A percentile compares a stretch with the other conserved stretches of the same genome.
Evolutionary conservation across 352 stramenopile species (phyloP).

Genomic region (Pythium aphanidermatum): DNA sequence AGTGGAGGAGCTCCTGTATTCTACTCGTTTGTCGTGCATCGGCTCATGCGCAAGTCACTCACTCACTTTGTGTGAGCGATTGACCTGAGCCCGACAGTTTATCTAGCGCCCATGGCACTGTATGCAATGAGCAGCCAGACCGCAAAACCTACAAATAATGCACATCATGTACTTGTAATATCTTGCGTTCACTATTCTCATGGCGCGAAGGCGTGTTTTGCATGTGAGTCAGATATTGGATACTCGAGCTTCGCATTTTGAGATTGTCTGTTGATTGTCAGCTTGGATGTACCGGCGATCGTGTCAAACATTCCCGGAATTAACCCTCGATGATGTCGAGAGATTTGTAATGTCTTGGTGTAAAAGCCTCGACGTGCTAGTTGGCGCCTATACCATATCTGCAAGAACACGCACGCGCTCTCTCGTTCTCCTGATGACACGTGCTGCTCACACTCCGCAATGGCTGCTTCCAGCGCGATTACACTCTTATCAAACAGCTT

Average conservation of each 20-base stretch:
- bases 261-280: slow-evolving; percentile 22
- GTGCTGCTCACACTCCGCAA: slow-evolving; percentile 28
- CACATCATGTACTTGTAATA: slow-evolving; percentile 11
- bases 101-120: no score
- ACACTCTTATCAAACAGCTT: slow-evolving; percentile 27
- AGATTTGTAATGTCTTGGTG: slow-evolving; percentile 34
- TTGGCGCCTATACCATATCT: slow-evolving; percentile 35
- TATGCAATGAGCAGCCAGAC: no score
- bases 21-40: no score
- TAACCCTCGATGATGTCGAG: slow-evolving; percentile 39
- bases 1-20: slow-evolving; percentile 4
- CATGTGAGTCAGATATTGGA: slow-evolving; percentile 13
- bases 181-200: slow-evolving; percentile 7
- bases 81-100: no score
- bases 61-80: no score
- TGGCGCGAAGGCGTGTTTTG: slow-evolving; percentile 13
- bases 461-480: slow-evolving; percentile 15
- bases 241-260: slow-evolving; percentile 41
- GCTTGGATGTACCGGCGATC: slow-evolving; percentile 36
- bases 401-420: slow-evolving; percentile 32
- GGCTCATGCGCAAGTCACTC: no score
- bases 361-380: slow-evolving; percentile 51
- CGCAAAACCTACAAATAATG: no score
- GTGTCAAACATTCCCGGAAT: slow-evolving; percentile 61
- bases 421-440: slow-evolving; percentile 24